Percentiles rank a stretch among this genome's conserved stretches.
phyloP scores from a whole-genome alignment of 345 rosid genomes.

The Iberis pinnata region DNA sequence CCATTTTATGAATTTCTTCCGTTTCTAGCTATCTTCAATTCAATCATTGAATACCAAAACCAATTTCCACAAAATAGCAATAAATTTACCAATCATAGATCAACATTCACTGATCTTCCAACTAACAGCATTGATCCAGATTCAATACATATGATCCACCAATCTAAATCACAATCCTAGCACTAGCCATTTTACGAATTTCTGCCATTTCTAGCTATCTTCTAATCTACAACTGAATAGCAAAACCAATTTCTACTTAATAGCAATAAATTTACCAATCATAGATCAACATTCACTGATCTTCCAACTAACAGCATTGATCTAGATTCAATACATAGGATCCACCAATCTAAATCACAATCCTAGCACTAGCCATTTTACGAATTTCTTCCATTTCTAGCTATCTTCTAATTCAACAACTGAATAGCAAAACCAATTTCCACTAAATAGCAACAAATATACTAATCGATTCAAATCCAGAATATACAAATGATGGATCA shows the following conservation, averaged over 20 bases:
- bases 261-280: too few species aligned
- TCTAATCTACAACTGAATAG: too few species aligned
- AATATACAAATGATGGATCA: background rate
- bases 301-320: background rate
- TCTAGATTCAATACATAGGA: background rate
- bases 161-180: too few species aligned
- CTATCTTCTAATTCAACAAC: background rate
- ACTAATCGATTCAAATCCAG: conserved; percentile 17
- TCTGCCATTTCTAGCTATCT: too few species aligned
- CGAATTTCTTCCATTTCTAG: background rate
- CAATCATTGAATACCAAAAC: background rate
- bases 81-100: conserved; percentile 1
- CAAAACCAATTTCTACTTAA: too few species aligned
- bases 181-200: too few species aligned
- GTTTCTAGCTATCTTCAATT: background rate
- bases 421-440: background rate
- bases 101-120: too few species aligned
- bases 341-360: conserved; percentile 5
- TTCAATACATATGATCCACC: too few species aligned
- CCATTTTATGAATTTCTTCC: background rate
- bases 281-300: background rate
- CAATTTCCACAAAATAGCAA: background rate
- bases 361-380: background rate
- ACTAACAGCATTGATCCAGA: too few species aligned
- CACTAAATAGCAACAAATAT: background rate